Base-by-base conservation (phyloP, 768 basidiomycete genomes). In the Mycena chlorophos region DNA sequence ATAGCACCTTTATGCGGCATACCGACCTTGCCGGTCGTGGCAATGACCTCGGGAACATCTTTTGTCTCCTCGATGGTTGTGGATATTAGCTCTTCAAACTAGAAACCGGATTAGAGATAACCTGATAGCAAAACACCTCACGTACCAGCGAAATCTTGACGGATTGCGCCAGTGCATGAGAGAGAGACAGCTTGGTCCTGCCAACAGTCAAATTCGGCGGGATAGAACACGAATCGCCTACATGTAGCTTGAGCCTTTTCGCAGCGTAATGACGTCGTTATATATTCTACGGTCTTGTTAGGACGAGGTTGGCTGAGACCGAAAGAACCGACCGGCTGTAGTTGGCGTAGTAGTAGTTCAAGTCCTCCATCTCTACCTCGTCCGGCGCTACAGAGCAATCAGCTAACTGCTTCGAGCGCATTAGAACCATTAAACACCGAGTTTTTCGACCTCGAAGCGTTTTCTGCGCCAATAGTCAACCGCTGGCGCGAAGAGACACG, bases 161-260 rank as follows among this genome's bases (percentile, higher is more conserved):
- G 16, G 94, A 96, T 78, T 97, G 95, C 17, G 95, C 88, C 39
- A 98, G 81, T 0, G 95, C 94, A 69, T 98, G 94, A 16, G 95
- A 97, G 42, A 98, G 73, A 2, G 95, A 94, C 6, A 98, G 76
- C 72, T 97, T 98, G 4, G 95, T 97, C 94, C 94, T 97, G 59
- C 20, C 37, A 47, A 51, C 22, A 28, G 51, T 54, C 29, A 48
- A 40, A 28, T 27, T 37, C 19, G 2, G 20, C 22, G 58, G 59
- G 37, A 14, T 56, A 52, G 8, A 56, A 37, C 27, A 31, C 43
- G 29, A 34, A 51, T 17, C 42, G 70, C 89, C 64, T 63, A 95
- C 95, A 98, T 96, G 71, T 94, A 95, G 58, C 94, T 88, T 12
- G 95, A 97, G 26, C 94, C 94, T 69, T 91, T 92, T 55, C 94